phyloP scores from a whole-genome alignment of 2,329 filamentous ascomycete species.

The Penicillium sp. region DNA sequence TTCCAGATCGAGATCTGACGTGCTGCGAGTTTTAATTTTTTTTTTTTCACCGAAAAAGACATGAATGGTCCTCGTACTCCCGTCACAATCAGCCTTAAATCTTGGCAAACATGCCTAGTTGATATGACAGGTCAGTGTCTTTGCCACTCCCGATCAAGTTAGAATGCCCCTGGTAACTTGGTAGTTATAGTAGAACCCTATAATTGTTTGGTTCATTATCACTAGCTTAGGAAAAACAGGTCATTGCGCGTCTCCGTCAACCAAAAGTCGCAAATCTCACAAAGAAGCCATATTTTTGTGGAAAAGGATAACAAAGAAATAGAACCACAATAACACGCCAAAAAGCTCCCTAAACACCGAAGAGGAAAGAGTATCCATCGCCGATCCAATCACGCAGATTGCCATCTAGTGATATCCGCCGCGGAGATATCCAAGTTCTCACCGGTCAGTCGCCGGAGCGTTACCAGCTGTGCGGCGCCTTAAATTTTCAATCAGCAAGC shows the following conservation, averaged over 20 bases:
- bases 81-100: slow-evolving; percentile 1
- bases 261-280: background rate
- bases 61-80: slow-evolving; percentile 2
- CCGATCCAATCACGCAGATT: slow-evolving; percentile 15
- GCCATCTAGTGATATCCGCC: slow-evolving; percentile 33
- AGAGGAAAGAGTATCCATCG: background rate
- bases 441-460: slow-evolving; percentile 24
- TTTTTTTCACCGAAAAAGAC: background rate
- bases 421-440: slow-evolving; percentile 34
- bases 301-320: slow-evolving; percentile 1
- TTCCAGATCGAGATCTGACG: background rate
- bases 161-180: background rate
- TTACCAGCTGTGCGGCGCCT: slow-evolving; percentile 27
- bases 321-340: background rate
- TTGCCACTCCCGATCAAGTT: background rate
- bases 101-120: background rate
- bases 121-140: background rate
- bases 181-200: background rate
- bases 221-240: background rate
- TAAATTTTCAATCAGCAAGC: slow-evolving; percentile 16
- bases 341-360: slow-evolving; percentile 9
- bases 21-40: slow-evolving; percentile 3
- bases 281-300: background rate
- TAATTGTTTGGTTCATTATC: background rate
- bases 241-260: background rate